Evolutionary conservation across 768 basidiomycete genomes (phyloP).

Genomic region (Xanthoconium purpureum): DNA sequence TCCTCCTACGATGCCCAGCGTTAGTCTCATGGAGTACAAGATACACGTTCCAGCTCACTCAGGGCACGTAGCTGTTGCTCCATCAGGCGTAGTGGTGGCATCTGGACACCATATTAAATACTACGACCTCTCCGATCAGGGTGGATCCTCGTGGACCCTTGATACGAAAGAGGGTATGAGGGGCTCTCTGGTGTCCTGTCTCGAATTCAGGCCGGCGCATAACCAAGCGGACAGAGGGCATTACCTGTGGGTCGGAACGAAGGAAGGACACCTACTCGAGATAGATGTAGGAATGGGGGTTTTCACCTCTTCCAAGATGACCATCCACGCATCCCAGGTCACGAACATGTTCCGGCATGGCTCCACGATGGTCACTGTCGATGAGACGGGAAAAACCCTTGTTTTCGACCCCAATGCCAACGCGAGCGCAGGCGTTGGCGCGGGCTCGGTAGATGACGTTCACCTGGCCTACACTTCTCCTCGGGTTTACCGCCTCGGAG

Average conservation of each 20-base stretch:
- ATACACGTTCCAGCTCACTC: constrained; percentile 55
- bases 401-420: constrained; percentile 56
- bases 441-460: constrained; percentile 38
- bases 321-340: constrained; percentile 65
- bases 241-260: constrained; percentile 84
- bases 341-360: constrained; percentile 72
- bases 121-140: constrained; percentile 53
- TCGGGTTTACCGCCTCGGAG: constrained; percentile 64
- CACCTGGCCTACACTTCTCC: constrained; percentile 48
- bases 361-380: constrained; percentile 71
- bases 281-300: constrained; percentile 64
- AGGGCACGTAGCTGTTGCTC: constrained; percentile 54
- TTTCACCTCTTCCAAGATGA: constrained; percentile 54
- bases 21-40: constrained; percentile 41
- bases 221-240: constrained; percentile 51
- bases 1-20: constrained; percentile 35
- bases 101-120: constrained; percentile 57
- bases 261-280: constrained; percentile 85
- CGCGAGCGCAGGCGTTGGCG: constrained; percentile 9
- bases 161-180: constrained; percentile 67
- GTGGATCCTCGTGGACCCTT: constrained; percentile 45
- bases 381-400: constrained; percentile 81
- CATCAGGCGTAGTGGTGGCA: constrained; percentile 56
- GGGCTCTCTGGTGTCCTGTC: constrained; percentile 67
- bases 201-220: constrained; percentile 68